Base-by-base conservation (phyloP, 441 rosid genomes). In the Populus hybrid region DNA sequence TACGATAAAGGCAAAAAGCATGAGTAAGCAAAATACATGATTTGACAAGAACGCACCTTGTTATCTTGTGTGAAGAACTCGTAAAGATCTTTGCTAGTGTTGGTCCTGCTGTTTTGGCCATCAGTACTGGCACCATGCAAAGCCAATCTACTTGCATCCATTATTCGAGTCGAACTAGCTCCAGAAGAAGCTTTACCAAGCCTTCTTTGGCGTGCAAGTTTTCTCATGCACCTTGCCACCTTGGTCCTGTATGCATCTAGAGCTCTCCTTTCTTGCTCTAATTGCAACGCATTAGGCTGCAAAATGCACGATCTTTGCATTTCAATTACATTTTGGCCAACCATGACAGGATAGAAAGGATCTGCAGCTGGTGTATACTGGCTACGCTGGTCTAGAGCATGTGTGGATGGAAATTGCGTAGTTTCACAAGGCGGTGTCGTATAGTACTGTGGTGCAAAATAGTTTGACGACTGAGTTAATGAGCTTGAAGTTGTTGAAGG, bases 221-320 rank as follows among this genome's bases (percentile, higher is more conserved):
- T 94, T 74, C 97, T 75, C 50, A 81, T 86, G 40, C 76, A 88
- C 85, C 97, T 87, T 0, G 95, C 97, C 67, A 86, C 46, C 90
- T 87, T 91, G 1, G 91, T 84, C 66, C 8, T 85, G 7, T 80
- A 79, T 9, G 93, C 87, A 74, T 87, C 87, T 14, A 67, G 20
- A 67, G 35, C 72, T 8, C 75, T 84, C 69, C 82, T 77, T 68
- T 86, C 89, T 63, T 74, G 83, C 30, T 76, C 80, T 74, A 77
- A 76, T 76, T 68, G 70, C 69, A 68, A 81, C 75, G 20, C 75
- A 34, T 64, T 75, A n/a, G 71, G 77, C 50, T 82, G 85, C 38
- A 69, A 64, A 66, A 64, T 28, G 63, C 46, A 30, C 7, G 70
- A 38, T 23, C 64, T 21, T 72, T 42, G 63, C 42, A 42, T 70